Percentiles rank a stretch among this genome's conserved stretches.
Conservation (phyloP, 2,329 filamentous ascomycete genomes). For the Aspergillus neoniger region DNA sequence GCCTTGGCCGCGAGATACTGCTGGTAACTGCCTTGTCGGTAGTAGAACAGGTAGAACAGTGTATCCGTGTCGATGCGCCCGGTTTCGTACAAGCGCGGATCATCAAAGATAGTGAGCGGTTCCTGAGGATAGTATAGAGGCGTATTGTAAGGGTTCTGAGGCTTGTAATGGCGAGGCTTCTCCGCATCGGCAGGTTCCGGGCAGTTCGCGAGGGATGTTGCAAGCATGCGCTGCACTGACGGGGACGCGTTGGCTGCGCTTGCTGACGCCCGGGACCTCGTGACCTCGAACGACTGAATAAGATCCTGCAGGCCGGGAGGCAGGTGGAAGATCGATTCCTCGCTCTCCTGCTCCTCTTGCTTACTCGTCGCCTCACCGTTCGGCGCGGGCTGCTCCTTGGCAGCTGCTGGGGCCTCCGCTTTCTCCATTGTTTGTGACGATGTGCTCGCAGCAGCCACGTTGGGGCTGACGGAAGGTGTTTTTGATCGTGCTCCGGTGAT, state of each 20-base stretch:
- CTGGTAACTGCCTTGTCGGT: slow-evolving; percentile 93
- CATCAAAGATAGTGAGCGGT: slow-evolving; percentile 86
- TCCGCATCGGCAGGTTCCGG: slow-evolving; percentile 79
- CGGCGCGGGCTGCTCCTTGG: slow-evolving; percentile 40
- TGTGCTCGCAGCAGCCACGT: slow-evolving; percentile 44
- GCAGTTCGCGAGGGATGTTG: slow-evolving; percentile 69
- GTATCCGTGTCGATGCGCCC: slow-evolving; percentile 89
- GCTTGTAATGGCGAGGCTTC: slow-evolving; percentile 78
- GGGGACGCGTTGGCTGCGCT: slow-evolving; percentile 58
- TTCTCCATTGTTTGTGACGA: slow-evolving; percentile 51
- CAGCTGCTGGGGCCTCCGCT: slow-evolving; percentile 38
- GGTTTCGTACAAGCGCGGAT: slow-evolving; percentile 75
- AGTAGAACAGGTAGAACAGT: slow-evolving; percentile 98
- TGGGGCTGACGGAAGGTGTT: slow-evolving; percentile 54
- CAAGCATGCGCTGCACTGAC: slow-evolving; percentile 72
- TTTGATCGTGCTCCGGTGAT: slow-evolving; percentile 45
- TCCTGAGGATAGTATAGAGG: slow-evolving; percentile 88
- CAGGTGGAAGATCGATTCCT: slow-evolving; percentile 87
- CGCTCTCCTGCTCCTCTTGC: slow-evolving; percentile 50
- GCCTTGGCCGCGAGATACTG: slow-evolving; percentile 95
- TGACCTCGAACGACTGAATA: slow-evolving; percentile 84
- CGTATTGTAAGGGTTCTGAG: slow-evolving; percentile 76
- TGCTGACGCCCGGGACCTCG: slow-evolving; percentile 65
- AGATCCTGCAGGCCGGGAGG: slow-evolving; percentile 86
- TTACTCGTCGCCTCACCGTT: slow-evolving; percentile 53